A percentile compares a stretch with the other conserved stretches of the same genome.
phyloP scores from a whole-genome alignment of 2,329 filamentous ascomycete species.

The Bipolaris sorokiniana region DNA sequence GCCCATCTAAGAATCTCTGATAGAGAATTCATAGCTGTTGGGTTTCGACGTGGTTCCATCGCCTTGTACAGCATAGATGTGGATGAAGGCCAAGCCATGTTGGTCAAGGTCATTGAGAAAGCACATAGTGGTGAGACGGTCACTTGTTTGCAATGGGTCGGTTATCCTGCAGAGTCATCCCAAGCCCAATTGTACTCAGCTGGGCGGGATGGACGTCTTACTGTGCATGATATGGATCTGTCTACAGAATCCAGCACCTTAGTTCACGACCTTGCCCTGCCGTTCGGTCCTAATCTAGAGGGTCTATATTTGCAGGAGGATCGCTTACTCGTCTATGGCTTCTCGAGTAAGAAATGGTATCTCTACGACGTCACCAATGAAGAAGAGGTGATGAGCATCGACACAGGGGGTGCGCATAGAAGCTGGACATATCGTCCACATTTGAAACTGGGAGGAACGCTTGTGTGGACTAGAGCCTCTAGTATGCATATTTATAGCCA shows the following conservation, averaged over 20 bases:
- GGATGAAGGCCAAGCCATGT: slow-evolving; percentile 8
- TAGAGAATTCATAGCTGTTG: slow-evolving; percentile 55
- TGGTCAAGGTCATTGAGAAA: slow-evolving; percentile 27
- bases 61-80: slow-evolving; percentile 52
- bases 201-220: slow-evolving; percentile 77
- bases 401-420: slow-evolving; percentile 85
- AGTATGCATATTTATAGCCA: slow-evolving; percentile 56
- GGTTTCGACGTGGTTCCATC: slow-evolving; percentile 63
- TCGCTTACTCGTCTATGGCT: slow-evolving; percentile 75
- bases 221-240: slow-evolving; percentile 61
- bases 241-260: slow-evolving; percentile 46
- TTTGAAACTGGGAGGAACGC: slow-evolving; percentile 52
- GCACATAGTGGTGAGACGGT: slow-evolving; percentile 67
- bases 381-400: slow-evolving; percentile 71
- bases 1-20: slow-evolving; percentile 33
- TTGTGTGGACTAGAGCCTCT: slow-evolving; percentile 78
- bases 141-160: slow-evolving; percentile 62
- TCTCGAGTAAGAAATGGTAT: slow-evolving; percentile 78
- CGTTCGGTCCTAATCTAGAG: slow-evolving; percentile 79
- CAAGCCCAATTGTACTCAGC: slow-evolving; percentile 68
- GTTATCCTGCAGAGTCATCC: slow-evolving; percentile 44
- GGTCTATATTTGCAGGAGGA: slow-evolving; percentile 66
- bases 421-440: slow-evolving; percentile 67
- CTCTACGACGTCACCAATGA: slow-evolving; percentile 78
- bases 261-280: slow-evolving; percentile 71